Evolutionary conservation across 257 asterid genomes (phyloP).

Genomic region (Fraxinus pennsylvanica): DNA sequence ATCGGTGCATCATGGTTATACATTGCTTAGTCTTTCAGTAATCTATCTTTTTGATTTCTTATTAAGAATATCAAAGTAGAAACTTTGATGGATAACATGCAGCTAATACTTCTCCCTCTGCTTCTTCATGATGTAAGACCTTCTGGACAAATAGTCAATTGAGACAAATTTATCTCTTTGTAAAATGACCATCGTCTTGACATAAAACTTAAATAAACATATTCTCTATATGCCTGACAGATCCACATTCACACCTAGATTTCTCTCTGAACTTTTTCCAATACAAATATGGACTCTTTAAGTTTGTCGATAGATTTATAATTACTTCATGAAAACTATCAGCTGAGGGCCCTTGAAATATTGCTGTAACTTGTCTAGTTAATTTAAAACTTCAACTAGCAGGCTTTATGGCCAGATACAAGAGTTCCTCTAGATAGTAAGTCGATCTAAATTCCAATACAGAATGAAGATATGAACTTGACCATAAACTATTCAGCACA

Average conservation of each 20-base stretch:
- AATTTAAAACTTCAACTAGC: neutral
- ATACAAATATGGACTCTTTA: neutral
- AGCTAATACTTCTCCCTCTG: neutral
- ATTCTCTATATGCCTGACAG: neutral
- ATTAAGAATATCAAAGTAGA: neutral
- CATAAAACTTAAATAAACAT: neutral
- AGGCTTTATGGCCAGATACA: neutral
- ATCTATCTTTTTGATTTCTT: neutral
- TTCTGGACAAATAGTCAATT: neutral
- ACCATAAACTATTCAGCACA: neutral
- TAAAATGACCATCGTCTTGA: neutral
- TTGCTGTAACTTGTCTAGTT: neutral
- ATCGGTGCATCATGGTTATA: too few species aligned
- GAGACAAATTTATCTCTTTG: neutral
- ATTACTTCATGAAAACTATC: neutral
- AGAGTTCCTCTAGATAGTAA: neutral
- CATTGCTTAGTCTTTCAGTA: neutral
- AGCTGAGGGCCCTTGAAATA: neutral
- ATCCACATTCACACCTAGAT: neutral
- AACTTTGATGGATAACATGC: neutral
- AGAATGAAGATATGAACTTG: neutral
- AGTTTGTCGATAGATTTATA: neutral
- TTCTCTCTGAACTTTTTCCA: neutral
- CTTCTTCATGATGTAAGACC: neutral
- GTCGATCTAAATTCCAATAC: neutral